These are phyloP conservation scores for Lonicera japonica DNA, from an alignment of 129 eudicot species.

Conservation along the genomic window DNA sequence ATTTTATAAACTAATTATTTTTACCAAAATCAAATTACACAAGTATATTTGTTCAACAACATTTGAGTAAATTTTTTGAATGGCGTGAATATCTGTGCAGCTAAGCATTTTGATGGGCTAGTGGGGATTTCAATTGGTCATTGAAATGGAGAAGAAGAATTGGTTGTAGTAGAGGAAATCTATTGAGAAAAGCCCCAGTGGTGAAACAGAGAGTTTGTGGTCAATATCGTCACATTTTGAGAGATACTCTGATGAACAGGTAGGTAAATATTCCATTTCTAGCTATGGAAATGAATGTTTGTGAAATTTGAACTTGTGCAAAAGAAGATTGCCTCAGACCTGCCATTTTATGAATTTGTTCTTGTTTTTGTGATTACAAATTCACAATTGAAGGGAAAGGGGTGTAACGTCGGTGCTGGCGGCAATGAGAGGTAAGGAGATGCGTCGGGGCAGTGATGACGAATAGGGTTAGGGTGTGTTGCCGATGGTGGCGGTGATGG, in stretches of 20 bases:
- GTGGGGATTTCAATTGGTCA: conserved; percentile 1
- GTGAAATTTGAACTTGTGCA: too few species aligned
- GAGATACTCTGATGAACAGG: conserved; percentile 82
- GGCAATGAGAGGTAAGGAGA: too few species aligned
- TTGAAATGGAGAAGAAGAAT: conserved; percentile 68
- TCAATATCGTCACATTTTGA: conserved; percentile 84
- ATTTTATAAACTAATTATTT: too few species aligned
- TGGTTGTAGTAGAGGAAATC: conserved; percentile 87
- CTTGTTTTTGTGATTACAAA: neutral
- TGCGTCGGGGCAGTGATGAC: too few species aligned
- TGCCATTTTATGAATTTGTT: too few species aligned
- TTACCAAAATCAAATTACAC: too few species aligned
- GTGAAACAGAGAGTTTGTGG: conserved; percentile 80
- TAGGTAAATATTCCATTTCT: conserved; percentile 7
- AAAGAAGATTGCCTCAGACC: too few species aligned
- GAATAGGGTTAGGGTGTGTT: too few species aligned
- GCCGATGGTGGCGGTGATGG: too few species aligned
- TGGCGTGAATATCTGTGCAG: conserved; percentile 8
- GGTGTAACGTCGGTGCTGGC: too few species aligned
- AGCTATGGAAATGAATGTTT: neutral
- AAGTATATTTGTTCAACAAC: too few species aligned
- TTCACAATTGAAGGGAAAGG: too few species aligned
- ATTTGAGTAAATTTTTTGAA: neutral
- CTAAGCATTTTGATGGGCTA: conserved; percentile 15
- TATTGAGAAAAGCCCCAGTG: conserved; percentile 69